These are phyloP conservation scores for Ophiostoma populinum DNA, from an alignment of 2,329 filamentous ascomycete species.

Conservation along the genomic window DNA sequence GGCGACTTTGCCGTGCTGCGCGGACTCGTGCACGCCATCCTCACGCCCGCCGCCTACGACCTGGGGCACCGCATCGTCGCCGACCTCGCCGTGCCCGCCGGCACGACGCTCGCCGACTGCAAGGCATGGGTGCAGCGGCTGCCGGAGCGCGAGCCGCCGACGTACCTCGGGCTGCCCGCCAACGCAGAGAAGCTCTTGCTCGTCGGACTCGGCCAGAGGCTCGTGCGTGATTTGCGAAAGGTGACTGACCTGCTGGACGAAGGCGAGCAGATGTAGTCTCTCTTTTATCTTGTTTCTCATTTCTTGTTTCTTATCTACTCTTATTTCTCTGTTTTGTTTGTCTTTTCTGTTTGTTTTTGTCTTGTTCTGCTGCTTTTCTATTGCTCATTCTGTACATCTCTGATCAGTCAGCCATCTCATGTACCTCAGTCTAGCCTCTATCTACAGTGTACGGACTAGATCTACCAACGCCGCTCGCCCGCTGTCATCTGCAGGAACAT, in stretches of 20 bases:
- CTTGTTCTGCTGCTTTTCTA: background rate
- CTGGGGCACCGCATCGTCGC: conserved; percentile 79
- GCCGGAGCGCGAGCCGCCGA: conserved; percentile 89
- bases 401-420: too few relatives aligned
- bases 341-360: conserved; percentile 1
- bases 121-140: conserved; percentile 79
- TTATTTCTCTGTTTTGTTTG: background rate
- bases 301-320: too few relatives aligned
- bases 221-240: conserved; percentile 70
- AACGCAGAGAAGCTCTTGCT: conserved; percentile 94
- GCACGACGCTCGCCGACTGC: conserved; percentile 73
- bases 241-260: conserved; percentile 84
- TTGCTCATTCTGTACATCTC: background rate
- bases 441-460: too few relatives aligned
- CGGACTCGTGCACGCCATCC: conserved; percentile 55
- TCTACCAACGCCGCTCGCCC: too few relatives aligned
- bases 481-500: too few relatives aligned
- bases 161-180: conserved; percentile 79
- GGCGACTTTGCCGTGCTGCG: conserved; percentile 62
- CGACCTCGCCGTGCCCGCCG: conserved; percentile 56
- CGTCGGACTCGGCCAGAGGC: conserved; percentile 68
- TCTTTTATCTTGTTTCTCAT: background rate
- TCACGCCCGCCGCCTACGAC: conserved; percentile 83
- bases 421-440: too few relatives aligned
- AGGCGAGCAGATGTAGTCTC: conserved; percentile 58